These are phyloP conservation scores for Rhodotorula sp. DNA, from an alignment of 1,284 basidiomycete species.

Conservation along the genomic window DNA sequence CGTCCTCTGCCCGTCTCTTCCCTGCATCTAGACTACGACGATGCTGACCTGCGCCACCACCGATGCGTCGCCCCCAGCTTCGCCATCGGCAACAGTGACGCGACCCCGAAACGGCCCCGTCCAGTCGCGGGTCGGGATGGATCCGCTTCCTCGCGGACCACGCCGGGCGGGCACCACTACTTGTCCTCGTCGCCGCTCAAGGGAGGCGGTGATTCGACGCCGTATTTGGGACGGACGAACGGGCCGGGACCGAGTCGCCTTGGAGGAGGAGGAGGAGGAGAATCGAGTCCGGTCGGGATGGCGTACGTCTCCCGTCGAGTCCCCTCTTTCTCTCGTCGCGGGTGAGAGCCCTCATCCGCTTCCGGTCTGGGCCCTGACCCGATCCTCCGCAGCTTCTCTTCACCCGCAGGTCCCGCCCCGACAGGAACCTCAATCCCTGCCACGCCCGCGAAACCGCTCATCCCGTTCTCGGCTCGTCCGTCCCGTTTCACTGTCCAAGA, in stretches of 20 bases:
- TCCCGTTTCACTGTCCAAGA: conserved; percentile 36
- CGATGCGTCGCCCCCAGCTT: not conserved
- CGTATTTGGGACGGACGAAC: conserved; percentile 4
- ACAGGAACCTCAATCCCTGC: not conserved
- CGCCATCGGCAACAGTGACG: conserved; percentile 13
- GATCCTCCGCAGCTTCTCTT: conserved; percentile 7
- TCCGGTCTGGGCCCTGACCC: not conserved
- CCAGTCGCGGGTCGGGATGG: not conserved
- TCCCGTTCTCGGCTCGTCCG: conserved; percentile 29
- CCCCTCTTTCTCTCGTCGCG: no score
- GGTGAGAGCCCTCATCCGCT: not conserved
- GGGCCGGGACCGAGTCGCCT: conserved; percentile 18
- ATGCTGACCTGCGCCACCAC: no score
- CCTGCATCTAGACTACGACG: not conserved
- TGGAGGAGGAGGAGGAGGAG: not conserved
- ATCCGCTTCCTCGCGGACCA: not conserved
- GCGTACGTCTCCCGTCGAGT: no score
- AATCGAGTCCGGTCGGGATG: conserved; percentile 8
- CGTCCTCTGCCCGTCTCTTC: not conserved
- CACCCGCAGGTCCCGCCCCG: conserved; percentile 16
- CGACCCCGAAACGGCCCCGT: conserved; percentile 26
- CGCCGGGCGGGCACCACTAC: not conserved
- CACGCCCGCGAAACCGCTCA: conserved; percentile 14
- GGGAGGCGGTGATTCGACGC: conserved; percentile 3
- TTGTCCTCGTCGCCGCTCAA: conserved; percentile 23